A percentile compares a stretch with the other conserved stretches of the same genome.
Conservation (phyloP, 768 basidiomycete species). For the Polyporus arcularius region DNA sequence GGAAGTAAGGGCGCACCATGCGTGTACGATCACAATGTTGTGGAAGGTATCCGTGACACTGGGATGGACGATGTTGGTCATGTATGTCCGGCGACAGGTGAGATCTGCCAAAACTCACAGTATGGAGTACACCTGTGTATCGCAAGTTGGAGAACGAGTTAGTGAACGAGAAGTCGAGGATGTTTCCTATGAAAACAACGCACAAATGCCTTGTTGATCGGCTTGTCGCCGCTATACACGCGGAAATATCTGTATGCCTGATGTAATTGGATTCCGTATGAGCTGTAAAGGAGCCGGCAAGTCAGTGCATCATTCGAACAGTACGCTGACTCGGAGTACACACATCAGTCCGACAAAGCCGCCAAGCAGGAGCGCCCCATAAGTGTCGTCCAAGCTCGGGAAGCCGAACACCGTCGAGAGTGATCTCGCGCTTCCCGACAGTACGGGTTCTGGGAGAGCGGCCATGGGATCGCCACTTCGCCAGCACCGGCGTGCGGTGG, state of each 20-base stretch:
- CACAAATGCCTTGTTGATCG: neutral
- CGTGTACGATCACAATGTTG: neutral
- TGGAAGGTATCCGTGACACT: neutral
- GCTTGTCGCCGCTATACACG: neutral
- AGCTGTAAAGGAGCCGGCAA: neutral
- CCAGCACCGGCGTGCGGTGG: too few relatives aligned
- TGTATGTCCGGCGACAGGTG: neutral
- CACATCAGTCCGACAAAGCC: neutral
- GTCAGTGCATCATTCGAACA: neutral
- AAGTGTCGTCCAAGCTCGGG: neutral
- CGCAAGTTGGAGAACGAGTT: too few relatives aligned
- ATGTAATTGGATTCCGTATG: neutral
- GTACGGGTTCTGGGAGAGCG: too few relatives aligned
- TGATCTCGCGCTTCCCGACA: too few relatives aligned
- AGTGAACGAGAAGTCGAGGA: too few relatives aligned
- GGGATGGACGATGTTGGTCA: neutral
- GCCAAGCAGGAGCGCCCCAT: neutral
- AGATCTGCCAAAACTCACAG: neutral
- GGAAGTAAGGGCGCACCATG: neutral
- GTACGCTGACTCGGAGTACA: neutral
- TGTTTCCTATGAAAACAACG: neutral
- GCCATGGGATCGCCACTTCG: too few relatives aligned
- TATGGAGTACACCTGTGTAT: neutral
- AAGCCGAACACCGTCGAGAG: too few relatives aligned
- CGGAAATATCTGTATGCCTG: neutral